Evolutionary conservation across 208 protist genomes (phyloP).

Genomic region (Sergeia podlipaevii): DNA sequence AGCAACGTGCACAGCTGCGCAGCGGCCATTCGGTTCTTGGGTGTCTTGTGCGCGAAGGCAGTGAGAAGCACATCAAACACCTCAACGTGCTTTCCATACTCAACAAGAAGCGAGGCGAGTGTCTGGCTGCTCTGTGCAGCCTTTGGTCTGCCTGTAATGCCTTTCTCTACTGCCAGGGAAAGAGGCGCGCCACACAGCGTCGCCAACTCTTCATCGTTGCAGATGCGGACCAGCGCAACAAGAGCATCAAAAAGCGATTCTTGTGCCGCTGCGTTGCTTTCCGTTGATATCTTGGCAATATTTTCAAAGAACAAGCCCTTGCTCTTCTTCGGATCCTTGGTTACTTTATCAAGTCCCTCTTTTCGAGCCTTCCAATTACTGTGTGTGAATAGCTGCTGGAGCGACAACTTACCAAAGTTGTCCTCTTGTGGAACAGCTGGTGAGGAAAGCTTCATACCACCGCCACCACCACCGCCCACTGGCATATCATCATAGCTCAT

Average conservation of each 20-base stretch:
- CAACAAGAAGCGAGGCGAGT: slow-evolving; percentile 48
- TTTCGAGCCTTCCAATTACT: slow-evolving; percentile 80
- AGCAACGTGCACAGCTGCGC: slow-evolving; percentile 49
- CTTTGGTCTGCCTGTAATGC: slow-evolving; percentile 74
- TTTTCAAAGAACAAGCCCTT: slow-evolving; percentile 35
- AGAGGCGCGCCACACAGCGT: slow-evolving; percentile 37
- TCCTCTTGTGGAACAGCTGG: slow-evolving; percentile 16
- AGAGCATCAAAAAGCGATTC: slow-evolving; percentile 64
- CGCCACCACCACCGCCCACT: slow-evolving; percentile 18
- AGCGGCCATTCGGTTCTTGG: slow-evolving; percentile 53
- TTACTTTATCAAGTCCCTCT: slow-evolving; percentile 50
- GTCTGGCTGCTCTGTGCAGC: slow-evolving; percentile 36
- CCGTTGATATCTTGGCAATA: slow-evolving; percentile 22
- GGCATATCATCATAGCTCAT: slow-evolving; percentile 45
- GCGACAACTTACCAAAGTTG: slow-evolving; percentile 41
- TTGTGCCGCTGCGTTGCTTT: slow-evolving; percentile 60
- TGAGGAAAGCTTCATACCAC: slow-evolving; percentile 10
- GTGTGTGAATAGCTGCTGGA: slow-evolving; percentile 49
- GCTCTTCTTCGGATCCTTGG: slow-evolving; percentile 18
- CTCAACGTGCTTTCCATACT: slow-evolving; percentile 27
- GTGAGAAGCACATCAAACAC: slow-evolving; percentile 52
- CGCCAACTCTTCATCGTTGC: slow-evolving; percentile 27
- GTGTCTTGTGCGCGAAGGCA: slow-evolving; percentile 50
- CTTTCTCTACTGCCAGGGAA: slow-evolving; percentile 53
- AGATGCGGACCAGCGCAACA: slow-evolving; percentile 28